A percentile compares a stretch with the other conserved stretches of the same genome.
Conservation (phyloP, 768 basidiomycete species). For the Ramaria rubella region DNA sequence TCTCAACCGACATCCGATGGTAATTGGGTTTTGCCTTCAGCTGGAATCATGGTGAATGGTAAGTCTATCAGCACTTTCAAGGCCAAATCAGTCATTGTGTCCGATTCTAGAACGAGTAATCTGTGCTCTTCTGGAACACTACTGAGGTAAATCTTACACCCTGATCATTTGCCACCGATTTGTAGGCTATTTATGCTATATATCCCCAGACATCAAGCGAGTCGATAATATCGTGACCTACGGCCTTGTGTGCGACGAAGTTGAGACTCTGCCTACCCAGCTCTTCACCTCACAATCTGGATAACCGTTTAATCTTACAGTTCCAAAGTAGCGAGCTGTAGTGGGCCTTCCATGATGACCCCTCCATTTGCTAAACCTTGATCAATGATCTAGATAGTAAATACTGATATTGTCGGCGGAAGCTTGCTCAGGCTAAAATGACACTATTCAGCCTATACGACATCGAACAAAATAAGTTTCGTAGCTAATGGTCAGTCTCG, state of each 20-base stretch:
- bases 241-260: conserved; percentile 44
- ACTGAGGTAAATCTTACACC: conserved; percentile 32
- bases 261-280: conserved; percentile 41
- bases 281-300: conserved; percentile 50
- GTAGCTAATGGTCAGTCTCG: conserved; percentile 32
- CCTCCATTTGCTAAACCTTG: conserved; percentile 47
- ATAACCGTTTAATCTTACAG: conserved; percentile 46
- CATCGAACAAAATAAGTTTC: conserved; percentile 46
- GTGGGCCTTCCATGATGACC: conserved; percentile 46
- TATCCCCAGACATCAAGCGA: conserved; percentile 49
- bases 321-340: too few relatives aligned
- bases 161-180: background rate
- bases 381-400: conserved; percentile 58
- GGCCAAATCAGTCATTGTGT: conserved; percentile 39
- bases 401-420: conserved; percentile 46
- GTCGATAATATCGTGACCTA: conserved; percentile 41
- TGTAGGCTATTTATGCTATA: conserved; percentile 50
- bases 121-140: conserved; percentile 43
- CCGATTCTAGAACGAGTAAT: conserved; percentile 55
- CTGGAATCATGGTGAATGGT: conserved; percentile 46
- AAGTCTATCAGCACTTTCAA: conserved; percentile 39
- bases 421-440: conserved; percentile 51
- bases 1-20: background rate
- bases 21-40: conserved; percentile 40
- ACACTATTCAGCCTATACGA: conserved; percentile 58